These are phyloP conservation scores for Rosa multiflora DNA, from an alignment of 306 rosid species.

Conservation along the genomic window DNA sequence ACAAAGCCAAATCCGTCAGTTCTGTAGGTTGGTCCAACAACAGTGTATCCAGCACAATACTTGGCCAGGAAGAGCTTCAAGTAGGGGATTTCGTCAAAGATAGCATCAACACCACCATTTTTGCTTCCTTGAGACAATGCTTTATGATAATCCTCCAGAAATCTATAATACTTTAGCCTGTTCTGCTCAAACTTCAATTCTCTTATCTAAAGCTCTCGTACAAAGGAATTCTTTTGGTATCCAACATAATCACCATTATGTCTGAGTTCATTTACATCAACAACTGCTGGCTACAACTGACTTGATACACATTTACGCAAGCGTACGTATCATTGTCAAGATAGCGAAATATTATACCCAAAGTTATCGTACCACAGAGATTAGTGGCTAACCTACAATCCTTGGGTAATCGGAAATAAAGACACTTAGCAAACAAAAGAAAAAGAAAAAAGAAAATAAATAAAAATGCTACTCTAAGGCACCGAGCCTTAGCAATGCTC, in stretches of 20 bases:
- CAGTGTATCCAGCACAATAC: constrained; percentile 21
- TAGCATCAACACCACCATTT: constrained; percentile 33
- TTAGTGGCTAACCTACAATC: no score
- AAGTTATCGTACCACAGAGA: no score
- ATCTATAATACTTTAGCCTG: background rate
- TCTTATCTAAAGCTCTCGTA: background rate
- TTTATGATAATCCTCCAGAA: constrained; percentile 6
- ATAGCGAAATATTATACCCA: no score
- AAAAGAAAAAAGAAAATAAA: no score
- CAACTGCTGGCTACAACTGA: constrained; percentile 9
- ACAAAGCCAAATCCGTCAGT: constrained; percentile 37
- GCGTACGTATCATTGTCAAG: no score
- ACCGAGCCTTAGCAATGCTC: no score
- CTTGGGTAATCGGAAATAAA: no score
- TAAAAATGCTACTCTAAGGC: no score
- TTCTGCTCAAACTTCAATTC: constrained; percentile 5
- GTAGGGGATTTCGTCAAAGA: constrained; percentile 32
- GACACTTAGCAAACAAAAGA: no score
- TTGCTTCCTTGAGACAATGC: constrained; percentile 25
- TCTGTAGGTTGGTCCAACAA: constrained; percentile 25
- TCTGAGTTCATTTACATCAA: constrained; percentile 18
- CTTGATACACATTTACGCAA: no score
- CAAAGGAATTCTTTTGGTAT: background rate
- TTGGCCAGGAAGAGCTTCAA: background rate
- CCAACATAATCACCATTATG: constrained; percentile 21